Percentiles rank a stretch among this genome's conserved stretches.
Conservation (phyloP, 495 filamentous ascomycete species). For the Opeltia flavorubescens region DNA sequence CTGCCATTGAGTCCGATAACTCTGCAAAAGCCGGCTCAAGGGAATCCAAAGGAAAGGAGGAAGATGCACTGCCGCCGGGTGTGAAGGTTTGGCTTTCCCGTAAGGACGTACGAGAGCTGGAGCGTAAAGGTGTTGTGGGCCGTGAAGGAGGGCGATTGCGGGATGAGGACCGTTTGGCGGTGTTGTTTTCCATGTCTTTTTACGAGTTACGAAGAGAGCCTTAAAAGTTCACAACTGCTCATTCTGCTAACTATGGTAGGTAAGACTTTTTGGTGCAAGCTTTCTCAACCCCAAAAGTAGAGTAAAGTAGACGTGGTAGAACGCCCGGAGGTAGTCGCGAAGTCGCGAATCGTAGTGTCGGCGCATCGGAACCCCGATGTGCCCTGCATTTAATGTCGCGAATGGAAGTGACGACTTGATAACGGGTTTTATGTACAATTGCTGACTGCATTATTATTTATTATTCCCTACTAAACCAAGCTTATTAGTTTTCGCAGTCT, state of each 20-base stretch:
- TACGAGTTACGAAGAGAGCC: not conserved
- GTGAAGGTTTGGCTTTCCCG: conserved; percentile 52
- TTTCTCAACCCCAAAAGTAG: too few relatives aligned
- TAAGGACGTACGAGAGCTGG: conserved; percentile 77
- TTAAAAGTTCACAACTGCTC: not conserved
- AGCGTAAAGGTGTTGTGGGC: conserved; percentile 85
- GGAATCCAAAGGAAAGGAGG: conserved; percentile 59
- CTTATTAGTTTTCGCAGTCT: too few relatives aligned
- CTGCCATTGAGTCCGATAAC: conserved; percentile 83
- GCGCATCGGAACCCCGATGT: not conserved
- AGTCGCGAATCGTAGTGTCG: not conserved
- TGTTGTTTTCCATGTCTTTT: conserved; percentile 6
- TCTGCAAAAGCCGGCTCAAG: conserved; percentile 87
- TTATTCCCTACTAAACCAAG: too few relatives aligned
- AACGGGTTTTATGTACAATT: not conserved
- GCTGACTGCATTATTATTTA: too few relatives aligned
- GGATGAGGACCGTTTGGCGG: conserved; percentile 10
- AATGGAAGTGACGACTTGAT: not conserved
- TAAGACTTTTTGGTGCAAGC: too few relatives aligned
- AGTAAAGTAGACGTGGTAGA: not conserved
- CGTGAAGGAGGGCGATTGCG: conserved; percentile 41
- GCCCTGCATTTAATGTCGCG: not conserved
- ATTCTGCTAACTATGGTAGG: too few relatives aligned
- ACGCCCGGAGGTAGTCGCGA: not conserved
- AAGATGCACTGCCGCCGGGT: conserved; percentile 25